Conservation (phyloP, 2,329 filamentous ascomycete genomes). For the Colletotrichum gloeosporioides region DNA sequence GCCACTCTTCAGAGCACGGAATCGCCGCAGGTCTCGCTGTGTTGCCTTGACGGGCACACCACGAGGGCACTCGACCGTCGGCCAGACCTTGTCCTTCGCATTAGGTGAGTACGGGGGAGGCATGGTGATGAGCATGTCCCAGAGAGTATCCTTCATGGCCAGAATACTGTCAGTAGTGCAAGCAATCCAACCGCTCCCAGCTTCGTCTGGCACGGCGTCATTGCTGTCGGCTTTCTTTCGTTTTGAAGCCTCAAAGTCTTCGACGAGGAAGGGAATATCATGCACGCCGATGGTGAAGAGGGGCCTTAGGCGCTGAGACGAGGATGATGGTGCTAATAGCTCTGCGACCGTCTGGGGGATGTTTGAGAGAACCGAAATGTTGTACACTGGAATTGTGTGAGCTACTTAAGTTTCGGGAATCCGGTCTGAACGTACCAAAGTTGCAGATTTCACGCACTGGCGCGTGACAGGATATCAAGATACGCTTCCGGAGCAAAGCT, state of each 20-base stretch:
- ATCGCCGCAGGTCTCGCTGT: conserved; percentile 87
- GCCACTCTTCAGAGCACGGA: conserved; percentile 69
- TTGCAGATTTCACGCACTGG: conserved; percentile 88
- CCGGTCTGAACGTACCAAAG: conserved; percentile 68
- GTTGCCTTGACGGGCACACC: conserved; percentile 79
- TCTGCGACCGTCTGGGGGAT: conserved; percentile 78
- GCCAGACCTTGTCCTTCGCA: conserved; percentile 71
- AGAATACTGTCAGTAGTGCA: conserved; percentile 96
- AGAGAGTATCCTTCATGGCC: conserved; percentile 82
- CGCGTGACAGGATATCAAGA: conserved; percentile 84
- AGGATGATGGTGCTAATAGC: conserved; percentile 66
- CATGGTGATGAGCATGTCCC: conserved; percentile 88
- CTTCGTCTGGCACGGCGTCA: conserved; percentile 48
- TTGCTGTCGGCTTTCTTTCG: conserved; percentile 38
- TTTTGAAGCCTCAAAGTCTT: conserved; percentile 58
- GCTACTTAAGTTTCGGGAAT: neutral
- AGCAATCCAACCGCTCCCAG: conserved; percentile 80
- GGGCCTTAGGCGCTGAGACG: conserved; percentile 73
- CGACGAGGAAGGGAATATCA: conserved; percentile 81
- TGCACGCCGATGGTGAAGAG: conserved; percentile 95
- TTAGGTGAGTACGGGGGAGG: conserved; percentile 66
- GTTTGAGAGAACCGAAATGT: conserved; percentile 90
- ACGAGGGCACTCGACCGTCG: conserved; percentile 71
- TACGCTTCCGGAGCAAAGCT: conserved; percentile 83
- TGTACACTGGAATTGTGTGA: conserved; percentile 71